These are phyloP conservation scores for Baorangia bicolor DNA, from an alignment of 768 basidiomycete genomes.

Conservation along the genomic window DNA sequence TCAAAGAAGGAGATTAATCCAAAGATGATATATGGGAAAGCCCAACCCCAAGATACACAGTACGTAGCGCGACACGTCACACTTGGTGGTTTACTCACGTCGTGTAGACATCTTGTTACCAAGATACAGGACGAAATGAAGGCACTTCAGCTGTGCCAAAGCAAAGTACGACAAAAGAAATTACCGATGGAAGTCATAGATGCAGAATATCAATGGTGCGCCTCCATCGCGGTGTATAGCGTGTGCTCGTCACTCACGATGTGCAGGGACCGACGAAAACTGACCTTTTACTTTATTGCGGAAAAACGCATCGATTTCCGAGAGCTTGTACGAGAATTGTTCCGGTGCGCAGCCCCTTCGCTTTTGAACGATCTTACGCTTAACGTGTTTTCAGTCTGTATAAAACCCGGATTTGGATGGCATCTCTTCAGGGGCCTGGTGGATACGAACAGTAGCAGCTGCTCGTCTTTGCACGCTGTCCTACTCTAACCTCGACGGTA, in stretches of 20 bases:
- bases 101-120: slow-evolving; percentile 61
- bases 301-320: slow-evolving; percentile 96
- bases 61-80: slow-evolving; percentile 30
- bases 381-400: slow-evolving; percentile 56
- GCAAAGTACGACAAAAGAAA: slow-evolving; percentile 90
- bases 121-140: slow-evolving; percentile 92
- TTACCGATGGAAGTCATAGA: slow-evolving; percentile 98
- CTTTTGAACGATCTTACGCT: slow-evolving; percentile 6
- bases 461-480: not conserved
- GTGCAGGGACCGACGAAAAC: slow-evolving; percentile 90
- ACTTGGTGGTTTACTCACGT: slow-evolving; percentile 5
- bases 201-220: slow-evolving; percentile 97
- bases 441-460: slow-evolving; percentile 42
- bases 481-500: not conserved
- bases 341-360: slow-evolving; percentile 52
- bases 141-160: slow-evolving; percentile 87
- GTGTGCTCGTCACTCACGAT: not conserved
- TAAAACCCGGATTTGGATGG: slow-evolving; percentile 97
- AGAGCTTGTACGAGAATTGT: slow-evolving; percentile 92
- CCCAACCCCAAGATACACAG: slow-evolving; percentile 80
- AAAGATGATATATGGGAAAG: slow-evolving; percentile 94
- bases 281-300: slow-evolving; percentile 97
- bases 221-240: slow-evolving; percentile 1
- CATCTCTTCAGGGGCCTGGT: slow-evolving; percentile 62
- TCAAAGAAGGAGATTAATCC: slow-evolving; percentile 93